These are phyloP conservation scores for Diplocarpon mali DNA, from an alignment of 2,329 filamentous ascomycete species.

Conservation along the genomic window DNA sequence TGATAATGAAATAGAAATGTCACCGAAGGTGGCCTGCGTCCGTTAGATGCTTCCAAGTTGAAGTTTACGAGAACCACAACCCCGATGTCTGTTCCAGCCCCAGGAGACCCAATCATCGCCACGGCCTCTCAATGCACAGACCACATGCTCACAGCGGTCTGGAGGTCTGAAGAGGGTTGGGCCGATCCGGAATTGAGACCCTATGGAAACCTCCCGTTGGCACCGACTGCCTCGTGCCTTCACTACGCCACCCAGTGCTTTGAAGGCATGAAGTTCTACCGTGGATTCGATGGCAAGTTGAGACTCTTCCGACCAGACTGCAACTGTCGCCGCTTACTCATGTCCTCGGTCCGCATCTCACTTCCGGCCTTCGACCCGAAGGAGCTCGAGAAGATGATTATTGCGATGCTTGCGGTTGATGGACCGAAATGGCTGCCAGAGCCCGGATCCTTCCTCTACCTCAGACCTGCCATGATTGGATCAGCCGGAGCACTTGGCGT, in stretches of 20 bases:
- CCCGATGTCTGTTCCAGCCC: slow-evolving; percentile 41
- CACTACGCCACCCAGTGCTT: slow-evolving; percentile 91
- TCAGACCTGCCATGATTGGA: slow-evolving; percentile 72
- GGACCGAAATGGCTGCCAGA: slow-evolving; percentile 70
- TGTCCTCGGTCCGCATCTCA: slow-evolving; percentile 54
- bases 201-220: slow-evolving; percentile 66
- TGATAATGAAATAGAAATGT: slow-evolving; percentile 35
- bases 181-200: slow-evolving; percentile 61
- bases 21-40: slow-evolving; percentile 45
- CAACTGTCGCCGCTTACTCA: slow-evolving; percentile 40
- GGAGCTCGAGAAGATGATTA: slow-evolving; percentile 64
- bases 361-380: slow-evolving; percentile 61
- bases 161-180: slow-evolving; percentile 60
- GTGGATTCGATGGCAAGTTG: slow-evolving; percentile 55
- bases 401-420: slow-evolving; percentile 61
- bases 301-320: slow-evolving; percentile 51
- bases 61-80: slow-evolving; percentile 40
- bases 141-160: slow-evolving; percentile 74
- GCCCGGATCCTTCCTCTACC: slow-evolving; percentile 66
- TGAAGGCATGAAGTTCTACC: slow-evolving; percentile 76
- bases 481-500: slow-evolving; percentile 74
- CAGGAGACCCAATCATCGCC: slow-evolving; percentile 30
- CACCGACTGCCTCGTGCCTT: slow-evolving; percentile 69
- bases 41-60: slow-evolving; percentile 50
- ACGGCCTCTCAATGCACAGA: slow-evolving; percentile 44